Base-by-base conservation (phyloP, 495 filamentous ascomycete genomes). In the Penicillium turbatum region DNA sequence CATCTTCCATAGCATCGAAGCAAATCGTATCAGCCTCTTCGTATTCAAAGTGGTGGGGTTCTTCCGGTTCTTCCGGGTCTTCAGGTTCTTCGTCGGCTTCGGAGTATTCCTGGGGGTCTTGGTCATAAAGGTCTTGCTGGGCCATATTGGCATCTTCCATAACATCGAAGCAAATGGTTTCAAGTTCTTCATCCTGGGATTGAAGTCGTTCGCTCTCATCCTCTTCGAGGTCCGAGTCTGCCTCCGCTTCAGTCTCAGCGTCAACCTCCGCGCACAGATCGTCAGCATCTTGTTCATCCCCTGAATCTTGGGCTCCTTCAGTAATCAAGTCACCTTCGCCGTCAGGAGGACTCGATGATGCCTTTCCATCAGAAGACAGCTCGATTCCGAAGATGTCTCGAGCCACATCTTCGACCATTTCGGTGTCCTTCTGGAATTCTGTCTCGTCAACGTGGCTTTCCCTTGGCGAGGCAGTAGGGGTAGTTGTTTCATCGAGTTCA, bases 381-480 rank as follows among this genome's bases (percentile, higher is more conserved):
- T 64, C 61, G 26, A 64, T 64, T 6, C 56, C 61, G 38, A 66
- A 66, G 40, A 66, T 57, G 41, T 66, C 61, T 38, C 58, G 58
- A 29, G 64, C 61, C 16, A 66, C 61, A 42, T 66, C 64, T 12
- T 66, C 61, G 5, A 64, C 58, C 56, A 66, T 59, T 12, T 64
- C 54, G 1, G 57, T 37, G 13, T 65, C 61, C 10, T 48, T 39
- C 38, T 61, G 51, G 12, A 50, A 39, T n/a, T 30, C 39, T 11
- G 38, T 10, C 12, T 52, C 47, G 3, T 48, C 52, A 7, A 13
- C 3, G 10, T 24, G n/a, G 27, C 31, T 15, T 12, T 26, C 12
- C 38, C 16, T 6, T 34, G 49, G 39, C 19, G 31, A 51, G 6
- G 38, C 42, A 17, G 17, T 51, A 3, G 39, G 49, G 7, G 38